Conservation (phyloP, 192 early-diverging fungal species). For the Gaertneriomyces sp. region DNA sequence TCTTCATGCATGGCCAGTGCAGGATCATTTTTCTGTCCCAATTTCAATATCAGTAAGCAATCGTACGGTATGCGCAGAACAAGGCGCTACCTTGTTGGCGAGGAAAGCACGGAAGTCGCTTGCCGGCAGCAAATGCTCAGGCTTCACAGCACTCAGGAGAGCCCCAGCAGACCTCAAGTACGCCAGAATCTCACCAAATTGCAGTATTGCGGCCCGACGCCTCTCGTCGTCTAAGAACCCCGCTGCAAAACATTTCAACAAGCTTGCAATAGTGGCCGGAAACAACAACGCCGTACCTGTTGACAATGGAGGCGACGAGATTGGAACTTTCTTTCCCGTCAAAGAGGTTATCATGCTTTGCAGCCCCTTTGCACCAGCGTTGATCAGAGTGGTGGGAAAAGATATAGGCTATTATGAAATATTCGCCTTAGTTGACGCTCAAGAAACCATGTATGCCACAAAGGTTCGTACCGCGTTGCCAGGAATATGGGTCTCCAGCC, state of each 20-base stretch:
- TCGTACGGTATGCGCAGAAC: neutral
- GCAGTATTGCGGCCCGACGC: constrained; percentile 15
- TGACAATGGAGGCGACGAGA: neutral
- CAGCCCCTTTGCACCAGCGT: constrained; percentile 28
- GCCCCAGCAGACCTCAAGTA: constrained; percentile 36
- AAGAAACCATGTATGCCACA: neutral
- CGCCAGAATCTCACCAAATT: constrained; percentile 35
- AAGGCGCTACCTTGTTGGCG: too few relatives aligned
- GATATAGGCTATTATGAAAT: neutral
- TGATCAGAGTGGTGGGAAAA: constrained; percentile 29
- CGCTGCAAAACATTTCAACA: neutral
- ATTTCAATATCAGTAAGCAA: too few relatives aligned
- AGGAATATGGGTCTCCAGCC: constrained; percentile 43
- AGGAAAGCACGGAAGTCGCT: constrained; percentile 34
- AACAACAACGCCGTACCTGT: neutral
- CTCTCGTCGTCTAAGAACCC: constrained; percentile 7
- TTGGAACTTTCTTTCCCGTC: constrained; percentile 34
- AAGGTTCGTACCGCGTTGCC: constrained; percentile 8
- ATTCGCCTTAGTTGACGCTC: too few relatives aligned
- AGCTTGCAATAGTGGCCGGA: neutral
- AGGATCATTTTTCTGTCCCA: constrained; percentile 16
- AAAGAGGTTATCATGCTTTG: constrained; percentile 42
- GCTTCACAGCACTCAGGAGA: constrained; percentile 41
- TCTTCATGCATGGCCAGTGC: constrained; percentile 40
- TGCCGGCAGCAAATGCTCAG: constrained; percentile 43